These are phyloP conservation scores for Candida andamanensis DNA, from an alignment of 805 yeast species.

Conservation along the genomic window DNA sequence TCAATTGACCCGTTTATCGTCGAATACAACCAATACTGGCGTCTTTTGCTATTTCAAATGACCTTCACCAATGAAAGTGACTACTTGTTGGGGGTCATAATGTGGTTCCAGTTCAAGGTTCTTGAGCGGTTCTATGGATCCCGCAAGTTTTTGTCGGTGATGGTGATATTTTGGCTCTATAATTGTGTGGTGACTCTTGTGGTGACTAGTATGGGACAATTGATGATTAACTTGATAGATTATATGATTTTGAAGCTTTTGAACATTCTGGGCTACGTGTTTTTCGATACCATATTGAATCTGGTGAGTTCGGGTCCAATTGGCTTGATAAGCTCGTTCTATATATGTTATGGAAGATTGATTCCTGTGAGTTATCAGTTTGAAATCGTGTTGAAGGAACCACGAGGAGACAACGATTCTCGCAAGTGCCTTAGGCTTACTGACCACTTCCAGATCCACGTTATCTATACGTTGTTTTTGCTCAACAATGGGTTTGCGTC, in stretches of 20 bases:
- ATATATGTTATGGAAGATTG: conserved; percentile 31
- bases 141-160: conserved; percentile 44
- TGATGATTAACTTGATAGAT: conserved; percentile 13
- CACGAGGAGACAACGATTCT: conserved; percentile 1
- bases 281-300: conserved; percentile 25
- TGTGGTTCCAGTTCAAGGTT: conserved; percentile 49
- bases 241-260: conserved; percentile 5
- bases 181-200: conserved; percentile 38
- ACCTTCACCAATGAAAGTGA: conserved; percentile 59
- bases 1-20: conserved; percentile 50
- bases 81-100: conserved; percentile 38
- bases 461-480: conserved; percentile 28
- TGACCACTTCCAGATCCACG: conserved; percentile 38
- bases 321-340: conserved; percentile 35
- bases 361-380: conserved; percentile 34
- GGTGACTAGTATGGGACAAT: conserved; percentile 40
- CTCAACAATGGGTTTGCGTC: conserved; percentile 35
- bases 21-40: conserved; percentile 55
- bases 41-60: conserved; percentile 45
- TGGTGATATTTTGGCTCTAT: conserved; percentile 43
- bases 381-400: conserved; percentile 20
- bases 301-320: conserved; percentile 35
- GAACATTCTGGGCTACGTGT: conserved; percentile 6
- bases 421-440: conserved; percentile 22
- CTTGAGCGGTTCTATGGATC: conserved; percentile 58